Conservation (phyloP, 441 rosid species). For the Euphorbia schlechtendalii region DNA sequence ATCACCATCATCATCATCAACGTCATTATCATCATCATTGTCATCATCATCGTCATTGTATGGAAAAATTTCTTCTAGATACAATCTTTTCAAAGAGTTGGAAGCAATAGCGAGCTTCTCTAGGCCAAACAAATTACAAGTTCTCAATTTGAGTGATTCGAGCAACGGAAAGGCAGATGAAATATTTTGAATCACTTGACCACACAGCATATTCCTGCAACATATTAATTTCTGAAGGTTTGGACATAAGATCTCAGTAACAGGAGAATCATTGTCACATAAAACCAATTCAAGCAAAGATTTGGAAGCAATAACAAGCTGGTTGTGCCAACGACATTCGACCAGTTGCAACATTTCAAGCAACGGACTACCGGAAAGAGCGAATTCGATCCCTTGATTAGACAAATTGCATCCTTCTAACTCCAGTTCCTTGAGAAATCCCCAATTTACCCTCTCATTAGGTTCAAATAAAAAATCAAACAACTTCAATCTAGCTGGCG, state of each 20-base stretch:
- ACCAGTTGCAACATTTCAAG: slow-evolving; percentile 14
- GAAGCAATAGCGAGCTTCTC: background rate
- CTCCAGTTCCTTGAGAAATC: slow-evolving; percentile 12
- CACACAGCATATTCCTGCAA: background rate
- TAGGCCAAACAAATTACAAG: background rate
- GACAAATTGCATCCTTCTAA: background rate
- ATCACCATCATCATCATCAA: too few relatives aligned
- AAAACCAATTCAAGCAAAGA: slow-evolving; percentile 12
- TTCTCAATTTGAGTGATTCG: background rate
- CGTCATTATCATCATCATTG: too few relatives aligned
- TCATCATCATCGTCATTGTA: too few relatives aligned
- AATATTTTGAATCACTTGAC: background rate
- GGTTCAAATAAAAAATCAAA: background rate
- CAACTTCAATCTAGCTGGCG: background rate
- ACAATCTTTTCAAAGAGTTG: background rate
- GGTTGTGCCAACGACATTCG: background rate
- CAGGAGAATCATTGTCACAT: background rate
- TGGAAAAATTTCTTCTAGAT: too few relatives aligned
- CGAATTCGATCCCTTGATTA: background rate
- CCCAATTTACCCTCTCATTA: slow-evolving; percentile 14
- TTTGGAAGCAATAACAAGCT: background rate
- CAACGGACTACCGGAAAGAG: slow-evolving; percentile 5
- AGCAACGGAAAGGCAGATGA: background rate
- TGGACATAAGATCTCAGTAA: background rate
- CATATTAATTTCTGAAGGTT: background rate